phyloP scores from a whole-genome alignment of 495 filamentous ascomycete species.

The Penicillium atrosanguineum region DNA sequence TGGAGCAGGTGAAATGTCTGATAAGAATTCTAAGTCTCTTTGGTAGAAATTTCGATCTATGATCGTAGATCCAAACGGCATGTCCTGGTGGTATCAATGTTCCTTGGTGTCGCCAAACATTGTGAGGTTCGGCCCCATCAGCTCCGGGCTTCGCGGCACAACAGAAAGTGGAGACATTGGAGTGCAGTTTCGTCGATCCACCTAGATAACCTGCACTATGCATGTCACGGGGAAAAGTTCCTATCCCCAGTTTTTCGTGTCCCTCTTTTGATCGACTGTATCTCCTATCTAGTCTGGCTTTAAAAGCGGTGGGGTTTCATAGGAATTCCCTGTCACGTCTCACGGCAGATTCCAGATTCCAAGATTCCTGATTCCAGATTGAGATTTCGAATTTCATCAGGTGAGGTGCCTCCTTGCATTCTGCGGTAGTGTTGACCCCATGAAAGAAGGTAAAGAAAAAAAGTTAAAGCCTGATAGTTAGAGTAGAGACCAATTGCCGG shows the following conservation, averaged over 20 bases:
- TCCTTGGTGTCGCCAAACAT: not conserved
- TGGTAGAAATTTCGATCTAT: not conserved
- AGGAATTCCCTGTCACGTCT: not conserved
- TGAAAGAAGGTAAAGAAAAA: not conserved
- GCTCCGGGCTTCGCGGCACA: conserved; percentile 22
- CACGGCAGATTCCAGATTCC: not conserved
- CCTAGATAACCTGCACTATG: conserved; percentile 19
- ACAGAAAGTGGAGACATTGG: conserved; percentile 17
- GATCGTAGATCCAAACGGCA: not conserved
- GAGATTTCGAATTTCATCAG: not conserved
- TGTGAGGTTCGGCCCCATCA: not conserved
- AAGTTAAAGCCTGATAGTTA: not conserved
- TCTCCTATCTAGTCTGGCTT: no score
- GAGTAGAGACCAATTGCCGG: not conserved
- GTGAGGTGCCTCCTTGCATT: not conserved
- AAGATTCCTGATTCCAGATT: not conserved
- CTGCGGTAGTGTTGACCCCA: not conserved
- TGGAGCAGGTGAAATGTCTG: not conserved
- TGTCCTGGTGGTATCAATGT: not conserved
- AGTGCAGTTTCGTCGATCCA: conserved; percentile 27
- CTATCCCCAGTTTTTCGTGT: not conserved
- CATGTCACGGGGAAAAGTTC: conserved; percentile 26
- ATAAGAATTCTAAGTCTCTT: conserved; percentile 8
- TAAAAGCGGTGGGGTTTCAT: not conserved
- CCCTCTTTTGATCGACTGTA: not conserved